Conservation (phyloP, 1,139 yeast genomes). For the Neolecta irregularis region DNA sequence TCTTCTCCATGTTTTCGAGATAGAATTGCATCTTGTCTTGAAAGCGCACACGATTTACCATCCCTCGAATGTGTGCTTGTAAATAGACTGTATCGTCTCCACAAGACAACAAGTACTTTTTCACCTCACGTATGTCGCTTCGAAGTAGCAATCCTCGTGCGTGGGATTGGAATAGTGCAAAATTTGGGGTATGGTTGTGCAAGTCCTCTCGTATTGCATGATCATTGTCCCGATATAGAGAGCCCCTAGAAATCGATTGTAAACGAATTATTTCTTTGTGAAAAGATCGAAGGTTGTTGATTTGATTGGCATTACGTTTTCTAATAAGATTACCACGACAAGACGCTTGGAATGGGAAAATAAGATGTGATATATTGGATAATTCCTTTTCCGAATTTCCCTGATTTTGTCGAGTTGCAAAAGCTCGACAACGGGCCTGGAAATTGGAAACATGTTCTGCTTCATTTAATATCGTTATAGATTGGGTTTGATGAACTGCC, state of each 20-base stretch:
- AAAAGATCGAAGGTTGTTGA: too few species aligned
- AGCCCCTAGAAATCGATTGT: too few species aligned
- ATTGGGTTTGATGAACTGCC: too few species aligned
- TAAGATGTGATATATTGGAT: too few species aligned
- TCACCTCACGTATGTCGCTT: neutral
- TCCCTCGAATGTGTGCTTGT: slow-evolving; percentile 40
- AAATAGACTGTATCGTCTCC: slow-evolving; percentile 21
- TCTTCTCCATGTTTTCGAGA: slow-evolving; percentile 36
- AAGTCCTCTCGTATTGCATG: too few species aligned
- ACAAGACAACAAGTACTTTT: slow-evolving; percentile 18
- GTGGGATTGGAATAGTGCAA: slow-evolving; percentile 24
- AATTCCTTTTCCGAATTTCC: too few species aligned
- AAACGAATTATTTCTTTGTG: too few species aligned
- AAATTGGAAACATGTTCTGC: neutral
- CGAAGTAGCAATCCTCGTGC: slow-evolving; percentile 13
- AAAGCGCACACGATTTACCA: slow-evolving; percentile 26
- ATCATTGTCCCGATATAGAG: too few species aligned
- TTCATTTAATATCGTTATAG: neutral
- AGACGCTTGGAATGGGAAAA: slow-evolving; percentile 27
- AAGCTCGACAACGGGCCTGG: slow-evolving; percentile 3
- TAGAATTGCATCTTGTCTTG: slow-evolving; percentile 38
- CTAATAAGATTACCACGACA: slow-evolving; percentile 31
- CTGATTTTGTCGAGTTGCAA: neutral
- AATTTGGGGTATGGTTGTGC: too few species aligned
- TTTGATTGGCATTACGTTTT: too few species aligned